Percentiles rank a stretch among this genome's conserved stretches.
phyloP scores from a whole-genome alignment of 257 asterid species.

The Nicotiana undulata region DNA sequence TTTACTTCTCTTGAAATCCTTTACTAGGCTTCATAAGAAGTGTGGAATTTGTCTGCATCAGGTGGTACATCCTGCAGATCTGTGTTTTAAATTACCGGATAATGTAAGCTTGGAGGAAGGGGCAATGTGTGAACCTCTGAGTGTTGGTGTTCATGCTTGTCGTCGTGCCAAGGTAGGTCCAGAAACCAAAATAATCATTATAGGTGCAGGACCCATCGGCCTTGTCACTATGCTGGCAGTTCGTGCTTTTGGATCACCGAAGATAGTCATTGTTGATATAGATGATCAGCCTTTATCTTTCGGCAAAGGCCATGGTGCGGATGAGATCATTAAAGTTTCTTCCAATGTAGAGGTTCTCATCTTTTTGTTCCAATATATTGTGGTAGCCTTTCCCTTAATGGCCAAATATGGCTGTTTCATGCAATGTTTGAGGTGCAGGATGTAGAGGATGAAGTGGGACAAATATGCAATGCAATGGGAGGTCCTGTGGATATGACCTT shows the following conservation, averaged over 20 bases:
- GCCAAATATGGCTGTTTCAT: not conserved
- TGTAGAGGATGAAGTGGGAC: conserved; percentile 45
- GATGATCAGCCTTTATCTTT: conserved; percentile 65
- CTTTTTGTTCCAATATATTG: not conserved
- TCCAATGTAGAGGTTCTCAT: conserved; percentile 35
- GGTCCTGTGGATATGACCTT: conserved; percentile 40
- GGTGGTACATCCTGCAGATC: conserved; percentile 66
- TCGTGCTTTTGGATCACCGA: conserved; percentile 80
- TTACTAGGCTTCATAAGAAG: not conserved
- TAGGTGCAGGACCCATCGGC: conserved; percentile 90
- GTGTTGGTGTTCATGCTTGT: conserved; percentile 88
- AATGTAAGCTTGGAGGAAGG: conserved; percentile 90
- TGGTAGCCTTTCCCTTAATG: not conserved
- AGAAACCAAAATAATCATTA: conserved; percentile 65
- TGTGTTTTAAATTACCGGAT: conserved; percentile 72
- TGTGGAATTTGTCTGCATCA: conserved; percentile 1
- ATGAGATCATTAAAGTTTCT: conserved; percentile 61
- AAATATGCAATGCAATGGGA: conserved; percentile 62
- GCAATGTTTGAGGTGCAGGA: conserved; percentile 32
- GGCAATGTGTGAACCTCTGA: conserved; percentile 84
- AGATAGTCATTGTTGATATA: conserved; percentile 62
- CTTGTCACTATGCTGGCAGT: conserved; percentile 72
- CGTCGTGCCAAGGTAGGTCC: conserved; percentile 75
- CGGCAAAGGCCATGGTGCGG: conserved; percentile 70
- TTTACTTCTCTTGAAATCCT: not conserved